phyloP scores from a whole-genome alignment of 495 filamentous ascomycete genomes.

The Tuber magnatum region DNA sequence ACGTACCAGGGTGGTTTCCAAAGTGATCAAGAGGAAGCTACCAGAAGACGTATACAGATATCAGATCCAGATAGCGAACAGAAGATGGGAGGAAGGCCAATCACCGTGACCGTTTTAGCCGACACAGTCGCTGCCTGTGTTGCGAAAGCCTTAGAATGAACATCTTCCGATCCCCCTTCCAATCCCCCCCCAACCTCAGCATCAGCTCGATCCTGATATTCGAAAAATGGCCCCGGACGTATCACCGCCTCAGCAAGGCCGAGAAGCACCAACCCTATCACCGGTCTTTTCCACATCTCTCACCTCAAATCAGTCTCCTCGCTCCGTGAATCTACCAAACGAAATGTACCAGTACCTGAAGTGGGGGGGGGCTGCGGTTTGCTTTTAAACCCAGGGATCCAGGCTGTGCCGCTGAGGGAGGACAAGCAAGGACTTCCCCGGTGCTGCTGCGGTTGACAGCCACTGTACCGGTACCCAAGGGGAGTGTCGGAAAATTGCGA shows the following conservation, averaged over 20 bases:
- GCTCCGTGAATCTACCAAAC: background rate
- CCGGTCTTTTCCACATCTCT: conserved; percentile 21
- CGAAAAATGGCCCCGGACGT: conserved; percentile 10
- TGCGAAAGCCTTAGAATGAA: background rate
- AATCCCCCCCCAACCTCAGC: background rate
- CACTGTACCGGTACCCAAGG: too few species aligned
- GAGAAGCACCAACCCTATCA: conserved; percentile 13
- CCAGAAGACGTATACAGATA: background rate
- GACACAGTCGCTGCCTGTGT: background rate
- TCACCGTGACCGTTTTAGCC: conserved; percentile 25
- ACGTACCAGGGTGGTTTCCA: conserved; percentile 44
- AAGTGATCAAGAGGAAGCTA: conserved; percentile 49
- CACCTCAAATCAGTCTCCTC: background rate
- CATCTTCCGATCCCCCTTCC: background rate
- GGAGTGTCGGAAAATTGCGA: background rate
- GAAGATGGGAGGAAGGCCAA: background rate
- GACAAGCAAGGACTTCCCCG: background rate
- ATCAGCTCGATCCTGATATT: background rate
- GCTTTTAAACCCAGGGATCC: background rate
- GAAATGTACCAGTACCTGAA: background rate
- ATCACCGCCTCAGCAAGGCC: conserved; percentile 18
- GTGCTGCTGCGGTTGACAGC: background rate
- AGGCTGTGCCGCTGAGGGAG: background rate
- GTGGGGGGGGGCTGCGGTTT: background rate
- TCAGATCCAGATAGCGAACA: background rate